These are phyloP conservation scores for Dryas alaskensis DNA, from an alignment of 306 rosid species.

Conservation along the genomic window DNA sequence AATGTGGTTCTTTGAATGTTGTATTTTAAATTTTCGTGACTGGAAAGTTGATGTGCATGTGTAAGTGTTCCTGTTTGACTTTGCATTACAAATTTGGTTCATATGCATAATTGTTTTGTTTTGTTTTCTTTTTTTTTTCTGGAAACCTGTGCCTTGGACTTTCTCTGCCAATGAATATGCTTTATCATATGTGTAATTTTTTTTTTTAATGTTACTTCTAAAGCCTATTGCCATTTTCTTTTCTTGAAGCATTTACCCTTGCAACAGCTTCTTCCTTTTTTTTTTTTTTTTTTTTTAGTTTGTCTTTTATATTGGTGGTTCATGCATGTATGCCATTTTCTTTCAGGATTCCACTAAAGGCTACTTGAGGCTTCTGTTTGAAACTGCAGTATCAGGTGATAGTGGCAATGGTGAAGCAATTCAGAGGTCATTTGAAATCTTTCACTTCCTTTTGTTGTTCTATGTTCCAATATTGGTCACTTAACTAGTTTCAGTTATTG, in stretches of 20 bases:
- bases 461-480: constrained; percentile 11
- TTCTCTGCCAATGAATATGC: background rate
- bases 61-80: no score
- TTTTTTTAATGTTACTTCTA: background rate
- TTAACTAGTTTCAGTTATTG: constrained; percentile 21
- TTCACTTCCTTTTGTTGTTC: constrained; percentile 16
- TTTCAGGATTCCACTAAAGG: constrained; percentile 90
- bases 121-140: background rate
- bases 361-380: constrained; percentile 90
- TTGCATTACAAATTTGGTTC: no score
- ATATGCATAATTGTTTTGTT: no score
- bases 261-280: background rate
- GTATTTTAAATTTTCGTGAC: background rate
- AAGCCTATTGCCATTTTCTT: background rate
- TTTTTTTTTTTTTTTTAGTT: background rate
- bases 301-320: background rate
- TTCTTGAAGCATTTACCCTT: constrained; percentile 2
- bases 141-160: background rate
- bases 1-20: no score
- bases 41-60: constrained; percentile 22
- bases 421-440: constrained; percentile 59
- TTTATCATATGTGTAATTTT: background rate
- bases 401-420: constrained; percentile 83
- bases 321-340: constrained; percentile 14
- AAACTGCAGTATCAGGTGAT: constrained; percentile 89